Base-by-base conservation (phyloP, 2,329 filamentous ascomycete genomes). In the Fusarium multiceps region DNA sequence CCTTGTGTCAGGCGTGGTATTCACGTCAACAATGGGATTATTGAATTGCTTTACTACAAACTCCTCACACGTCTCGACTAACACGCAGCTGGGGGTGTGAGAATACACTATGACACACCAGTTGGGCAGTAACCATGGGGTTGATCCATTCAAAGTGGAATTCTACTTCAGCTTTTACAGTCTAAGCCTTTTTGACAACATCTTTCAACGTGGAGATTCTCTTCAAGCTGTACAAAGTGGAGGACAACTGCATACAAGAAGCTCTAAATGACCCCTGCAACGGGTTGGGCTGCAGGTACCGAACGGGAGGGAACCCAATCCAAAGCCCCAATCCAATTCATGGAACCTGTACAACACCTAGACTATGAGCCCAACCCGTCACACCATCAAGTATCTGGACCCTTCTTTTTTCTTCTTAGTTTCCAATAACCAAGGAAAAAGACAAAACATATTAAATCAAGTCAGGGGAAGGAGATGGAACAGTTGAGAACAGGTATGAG, bases 251-350 rank as follows among this genome's bases (percentile, higher is more conserved):
- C 43, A 53, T 25, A 51, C 27, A 25, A 37, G 28, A 65, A 49
- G 64, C 56, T 66, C 47, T 54, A 59, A 32, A 57, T 21, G 21
- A 71, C 57, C 69, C 69, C 54, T 72, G 59, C 56, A 49, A 62
- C 46, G 42, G 55, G 63, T 72, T 72, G 69, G 69, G 69, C 69
- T 72, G 69, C 69, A 72, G 69, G 69, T 72, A 72, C 69, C 51
- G 61, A 62, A 37, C 54, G 62, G 66, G 61, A 72, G 69, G 66
- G 66, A 72, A 68, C 69, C 69, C 63, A 72, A 72, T 59, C 66
- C 69, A 57, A 72, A 72, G 47, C 49, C 30, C 54, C 56, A 47
- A 55, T 55, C 57, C 55, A 71, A 45, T 50, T 34, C 48, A 21
- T 30, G 28, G 28, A 30, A 34, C 34, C 18, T 37, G 34, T 37